Evolutionary conservation across 768 basidiomycete species (phyloP).

Genomic region (Mycena alexandri): DNA sequence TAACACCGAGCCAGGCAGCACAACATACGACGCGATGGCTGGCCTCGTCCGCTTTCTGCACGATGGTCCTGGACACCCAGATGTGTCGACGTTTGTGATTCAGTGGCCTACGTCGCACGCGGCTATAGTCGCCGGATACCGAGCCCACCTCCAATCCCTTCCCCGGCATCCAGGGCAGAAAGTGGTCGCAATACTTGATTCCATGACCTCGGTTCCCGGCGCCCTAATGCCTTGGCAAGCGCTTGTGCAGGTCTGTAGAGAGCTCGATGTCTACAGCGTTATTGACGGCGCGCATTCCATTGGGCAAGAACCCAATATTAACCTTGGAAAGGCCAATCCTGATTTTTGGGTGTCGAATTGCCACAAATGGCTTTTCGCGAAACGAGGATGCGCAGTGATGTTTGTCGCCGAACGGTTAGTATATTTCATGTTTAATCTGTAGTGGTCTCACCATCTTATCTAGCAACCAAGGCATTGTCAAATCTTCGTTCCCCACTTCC

Average conservation of each 20-base stretch:
- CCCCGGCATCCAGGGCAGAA: constrained; percentile 49
- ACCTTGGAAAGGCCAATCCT: constrained; percentile 58
- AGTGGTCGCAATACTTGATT: constrained; percentile 75
- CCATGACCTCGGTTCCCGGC: constrained; percentile 71
- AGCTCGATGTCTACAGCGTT: constrained; percentile 72
- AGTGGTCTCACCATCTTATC: not conserved
- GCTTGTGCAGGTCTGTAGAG: constrained; percentile 72
- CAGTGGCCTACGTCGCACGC: constrained; percentile 65
- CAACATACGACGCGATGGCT: constrained; percentile 66
- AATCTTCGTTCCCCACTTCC: constrained; percentile 70
- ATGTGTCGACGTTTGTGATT: constrained; percentile 57
- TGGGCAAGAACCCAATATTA: constrained; percentile 75
- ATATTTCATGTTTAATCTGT: not conserved
- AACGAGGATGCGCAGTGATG: constrained; percentile 70
- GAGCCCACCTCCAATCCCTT: constrained; percentile 45
- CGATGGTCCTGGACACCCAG: constrained; percentile 63
- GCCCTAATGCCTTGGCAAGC: constrained; percentile 77
- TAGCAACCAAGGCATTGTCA: constrained; percentile 76
- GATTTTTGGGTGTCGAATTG: constrained; percentile 81
- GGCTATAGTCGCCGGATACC: constrained; percentile 66
- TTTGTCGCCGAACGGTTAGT: constrained; percentile 47
- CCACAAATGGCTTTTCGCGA: constrained; percentile 79
- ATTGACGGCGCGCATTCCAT: constrained; percentile 86
- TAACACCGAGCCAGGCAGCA: constrained; percentile 53
- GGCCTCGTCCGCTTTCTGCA: constrained; percentile 62